Evolutionary conservation across 805 yeast species (phyloP), one percentile per base, ranked within the genome.

Genomic region (Metschnikowia lunata): DNA sequence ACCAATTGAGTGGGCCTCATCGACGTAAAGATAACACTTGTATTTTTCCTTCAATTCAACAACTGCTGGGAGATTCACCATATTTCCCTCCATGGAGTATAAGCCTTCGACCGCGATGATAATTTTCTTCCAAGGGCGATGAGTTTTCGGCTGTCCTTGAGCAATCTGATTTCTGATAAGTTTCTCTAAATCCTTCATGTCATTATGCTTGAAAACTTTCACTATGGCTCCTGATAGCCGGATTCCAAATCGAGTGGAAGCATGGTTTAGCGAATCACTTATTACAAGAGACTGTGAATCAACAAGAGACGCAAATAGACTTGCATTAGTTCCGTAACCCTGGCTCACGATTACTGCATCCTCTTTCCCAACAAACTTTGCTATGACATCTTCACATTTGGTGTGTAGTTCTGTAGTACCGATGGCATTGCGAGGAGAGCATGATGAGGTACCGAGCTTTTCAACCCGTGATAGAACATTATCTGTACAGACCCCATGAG

Each of bases 1-100:
- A 57, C 99, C 99, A 58, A 93, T 85, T 6, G 98, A 91, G 65
- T 93, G 99, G 10, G 99, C 99, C 66, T 93, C 99, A 64, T 93
- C 99, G 49, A 95, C 86, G 59, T 86, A 93, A 41, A 93, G 68
- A 60, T 87, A 88, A 60, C 91, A 86, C 58, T 88, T 88, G 71
- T 95, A 93, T 61, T 86, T 87, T 32, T 85, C 77, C 57, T 85
- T 83, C 50, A 90, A 71, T 55, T 76, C 85, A 26, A 90, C 76
- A 36, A 90, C 60, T 47, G 67, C 74, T 5, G 97, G 96, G 55
- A 90, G 73, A 60, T 90, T 82, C 61, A 87, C 80, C 76, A 88
- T 72, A 54, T 90, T 87, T 56, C 98, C 98, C 66, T 86, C 95
- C 95, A 86, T 86, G 12, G 95, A 85, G 61, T 84, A 90, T 50